Conservation (phyloP, 352 stramenopile genomes). For the Pythium chondricola region DNA sequence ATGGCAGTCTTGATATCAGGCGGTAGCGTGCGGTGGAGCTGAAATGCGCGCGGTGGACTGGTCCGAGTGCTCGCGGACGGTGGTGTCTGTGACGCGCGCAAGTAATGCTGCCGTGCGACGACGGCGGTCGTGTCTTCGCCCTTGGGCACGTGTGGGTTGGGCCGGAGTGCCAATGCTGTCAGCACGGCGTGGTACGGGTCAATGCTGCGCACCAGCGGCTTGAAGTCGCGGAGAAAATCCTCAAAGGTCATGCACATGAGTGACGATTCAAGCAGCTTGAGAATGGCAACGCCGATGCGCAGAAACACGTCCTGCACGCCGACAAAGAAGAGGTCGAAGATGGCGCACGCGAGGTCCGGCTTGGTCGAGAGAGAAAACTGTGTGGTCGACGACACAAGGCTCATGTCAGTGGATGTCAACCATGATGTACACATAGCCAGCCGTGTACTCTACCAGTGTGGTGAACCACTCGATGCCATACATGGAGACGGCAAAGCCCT, state of each 20-base stretch:
- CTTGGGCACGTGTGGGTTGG: conserved; percentile 33
- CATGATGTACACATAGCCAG: too few species aligned
- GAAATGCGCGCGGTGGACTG: conserved; percentile 33
- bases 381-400: neutral
- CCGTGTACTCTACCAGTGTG: conserved; percentile 47
- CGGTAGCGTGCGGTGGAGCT: conserved; percentile 55
- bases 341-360: conserved; percentile 66
- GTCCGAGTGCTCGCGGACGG: too few species aligned
- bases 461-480: conserved; percentile 89
- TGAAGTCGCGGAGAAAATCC: conserved; percentile 81
- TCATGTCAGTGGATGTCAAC: too few species aligned
- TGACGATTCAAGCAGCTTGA: conserved; percentile 71
- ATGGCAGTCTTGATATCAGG: conserved; percentile 44
- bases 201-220: conserved; percentile 59
- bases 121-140: conserved; percentile 50
- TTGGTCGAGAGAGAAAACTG: conserved; percentile 83
- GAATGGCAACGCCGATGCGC: conserved; percentile 64
- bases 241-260: conserved; percentile 84
- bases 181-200: conserved; percentile 75
- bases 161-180: conserved; percentile 42
- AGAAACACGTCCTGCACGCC: conserved; percentile 78
- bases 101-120: conserved; percentile 46
- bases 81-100: conserved; percentile 12
- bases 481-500: conserved; percentile 74
- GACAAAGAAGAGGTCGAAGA: conserved; percentile 84